Percentiles rank a stretch among this genome's conserved stretches.
Conservation (phyloP, 2,329 filamentous ascomycete genomes). For the Scleromitrula shiraiana region DNA sequence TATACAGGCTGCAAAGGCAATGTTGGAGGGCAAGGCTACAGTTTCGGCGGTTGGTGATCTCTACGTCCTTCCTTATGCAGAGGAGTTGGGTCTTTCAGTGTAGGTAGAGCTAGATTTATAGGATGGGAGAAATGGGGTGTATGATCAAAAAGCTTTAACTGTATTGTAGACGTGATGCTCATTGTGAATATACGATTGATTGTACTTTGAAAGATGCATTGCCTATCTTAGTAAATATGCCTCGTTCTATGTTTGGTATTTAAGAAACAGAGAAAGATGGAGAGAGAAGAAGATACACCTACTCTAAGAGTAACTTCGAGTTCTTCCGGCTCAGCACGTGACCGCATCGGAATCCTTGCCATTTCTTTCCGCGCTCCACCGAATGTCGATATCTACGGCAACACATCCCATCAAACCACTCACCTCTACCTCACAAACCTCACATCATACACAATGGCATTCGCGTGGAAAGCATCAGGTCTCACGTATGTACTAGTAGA, state of each 20-base stretch:
- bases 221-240: background rate
- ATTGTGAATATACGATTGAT: constrained; percentile 24
- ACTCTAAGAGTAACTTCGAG: too few relatives aligned
- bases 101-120: constrained; percentile 59
- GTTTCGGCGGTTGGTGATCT: constrained; percentile 89
- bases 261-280: too few relatives aligned
- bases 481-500: constrained; percentile 44
- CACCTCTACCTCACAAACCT: constrained; percentile 14
- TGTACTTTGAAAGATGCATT: constrained; percentile 5
- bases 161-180: constrained; percentile 26
- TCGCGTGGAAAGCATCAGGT: constrained; percentile 97
- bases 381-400: constrained; percentile 16
- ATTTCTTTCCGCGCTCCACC: constrained; percentile 4
- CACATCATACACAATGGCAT: constrained; percentile 57
- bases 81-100: constrained; percentile 89
- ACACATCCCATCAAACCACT: constrained; percentile 14
- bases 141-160: constrained; percentile 30
- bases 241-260: too few relatives aligned
- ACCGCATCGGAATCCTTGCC: background rate
- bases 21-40: constrained; percentile 81
- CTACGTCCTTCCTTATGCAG: constrained; percentile 81
- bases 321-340: background rate
- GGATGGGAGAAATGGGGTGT: constrained; percentile 22
- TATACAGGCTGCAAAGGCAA: constrained; percentile 71
- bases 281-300: too few relatives aligned